These are phyloP conservation scores for Periconia macrospinosa DNA, from an alignment of 2,329 filamentous ascomycete genomes.

Conservation along the genomic window DNA sequence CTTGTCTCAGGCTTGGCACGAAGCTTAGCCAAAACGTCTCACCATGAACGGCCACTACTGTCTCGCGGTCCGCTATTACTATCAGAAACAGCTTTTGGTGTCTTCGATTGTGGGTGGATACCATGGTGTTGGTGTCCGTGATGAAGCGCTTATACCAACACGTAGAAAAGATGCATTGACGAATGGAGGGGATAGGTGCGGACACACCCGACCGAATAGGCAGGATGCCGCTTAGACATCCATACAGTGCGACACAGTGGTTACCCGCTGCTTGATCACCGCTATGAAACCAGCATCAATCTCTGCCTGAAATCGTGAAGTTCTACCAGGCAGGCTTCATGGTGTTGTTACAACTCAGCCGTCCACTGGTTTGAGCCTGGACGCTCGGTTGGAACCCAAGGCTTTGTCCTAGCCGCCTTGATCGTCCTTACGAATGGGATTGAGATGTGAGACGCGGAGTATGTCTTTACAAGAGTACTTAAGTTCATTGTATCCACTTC, in stretches of 20 bases:
- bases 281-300: conserved; percentile 2
- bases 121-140: background rate
- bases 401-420: background rate
- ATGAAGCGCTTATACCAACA: background rate
- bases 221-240: background rate
- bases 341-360: background rate
- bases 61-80: conserved; percentile 2
- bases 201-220: background rate
- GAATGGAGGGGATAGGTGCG: background rate
- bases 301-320: background rate
- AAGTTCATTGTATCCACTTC: background rate
- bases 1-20: conserved; percentile 7
- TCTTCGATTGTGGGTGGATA: background rate
- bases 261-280: conserved; percentile 6
- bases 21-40: conserved; percentile 7
- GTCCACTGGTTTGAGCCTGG: background rate
- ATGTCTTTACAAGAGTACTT: conserved; percentile 2
- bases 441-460: background rate
- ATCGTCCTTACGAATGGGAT: background rate
- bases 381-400: background rate
- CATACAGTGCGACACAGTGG: background rate
- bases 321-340: background rate
- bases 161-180: background rate
- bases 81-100: background rate
- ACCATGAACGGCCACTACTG: background rate